These are phyloP conservation scores for Ceratobasidium sp. DNA, from an alignment of 1,284 basidiomycete genomes.

Conservation along the genomic window DNA sequence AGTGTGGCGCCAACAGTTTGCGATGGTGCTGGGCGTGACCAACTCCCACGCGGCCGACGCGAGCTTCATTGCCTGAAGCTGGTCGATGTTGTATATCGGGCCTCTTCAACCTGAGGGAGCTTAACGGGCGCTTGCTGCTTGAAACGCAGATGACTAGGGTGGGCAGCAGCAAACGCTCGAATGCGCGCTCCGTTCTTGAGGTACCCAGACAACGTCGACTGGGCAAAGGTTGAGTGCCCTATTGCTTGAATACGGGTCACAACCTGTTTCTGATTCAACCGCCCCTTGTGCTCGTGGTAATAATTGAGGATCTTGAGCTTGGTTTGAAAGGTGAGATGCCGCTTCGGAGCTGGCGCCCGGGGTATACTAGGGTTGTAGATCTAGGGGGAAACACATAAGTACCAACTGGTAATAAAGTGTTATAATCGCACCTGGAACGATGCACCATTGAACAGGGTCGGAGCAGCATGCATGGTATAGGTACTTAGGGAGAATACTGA, in stretches of 20 bases:
- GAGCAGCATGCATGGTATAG: background rate
- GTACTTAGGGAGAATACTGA: background rate
- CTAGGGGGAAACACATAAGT: background rate
- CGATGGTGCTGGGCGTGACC: slow-evolving; percentile 54
- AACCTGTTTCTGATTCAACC: background rate
- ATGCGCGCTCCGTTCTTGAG: slow-evolving; percentile 3
- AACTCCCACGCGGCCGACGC: slow-evolving; percentile 55
- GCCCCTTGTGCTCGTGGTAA: background rate
- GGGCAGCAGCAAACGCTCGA: background rate
- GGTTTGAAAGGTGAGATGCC: background rate
- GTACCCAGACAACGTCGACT: slow-evolving; percentile 6
- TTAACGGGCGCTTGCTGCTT: slow-evolving; percentile 46
- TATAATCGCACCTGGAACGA: background rate
- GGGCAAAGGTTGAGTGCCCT: background rate
- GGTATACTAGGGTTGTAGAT: background rate
- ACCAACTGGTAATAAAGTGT: background rate
- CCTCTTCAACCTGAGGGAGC: slow-evolving; percentile 56
- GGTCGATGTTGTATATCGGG: slow-evolving; percentile 59
- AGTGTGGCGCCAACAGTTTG: slow-evolving; percentile 58
- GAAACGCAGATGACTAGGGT: background rate
- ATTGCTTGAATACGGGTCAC: background rate
- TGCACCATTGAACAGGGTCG: background rate
- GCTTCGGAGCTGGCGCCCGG: no score
- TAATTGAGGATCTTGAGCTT: slow-evolving; percentile 4
- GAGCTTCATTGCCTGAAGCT: slow-evolving; percentile 57